Conservation (phyloP, 2,329 filamentous ascomycete species). For the Biscogniauxia sp. region DNA sequence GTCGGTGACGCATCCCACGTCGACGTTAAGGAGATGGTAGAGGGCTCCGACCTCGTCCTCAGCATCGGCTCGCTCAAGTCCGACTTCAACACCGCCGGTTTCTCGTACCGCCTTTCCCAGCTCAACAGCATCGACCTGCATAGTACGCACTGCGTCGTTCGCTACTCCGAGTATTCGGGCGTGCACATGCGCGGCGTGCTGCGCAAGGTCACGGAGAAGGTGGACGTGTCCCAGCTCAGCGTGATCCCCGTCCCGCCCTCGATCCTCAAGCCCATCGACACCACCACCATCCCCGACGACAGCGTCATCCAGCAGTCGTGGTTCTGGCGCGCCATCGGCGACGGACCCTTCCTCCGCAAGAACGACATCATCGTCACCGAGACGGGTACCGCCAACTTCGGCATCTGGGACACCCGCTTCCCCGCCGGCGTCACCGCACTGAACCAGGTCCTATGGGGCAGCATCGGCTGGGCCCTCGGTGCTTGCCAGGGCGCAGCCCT, state of each 20-base stretch:
- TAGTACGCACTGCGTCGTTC: slow-evolving; percentile 68
- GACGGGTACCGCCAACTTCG: slow-evolving; percentile 85
- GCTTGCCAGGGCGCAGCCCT: slow-evolving; percentile 66
- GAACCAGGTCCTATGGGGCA: slow-evolving; percentile 74
- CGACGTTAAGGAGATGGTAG: slow-evolving; percentile 61
- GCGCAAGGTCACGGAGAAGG: slow-evolving; percentile 61
- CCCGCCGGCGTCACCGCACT: slow-evolving; percentile 75
- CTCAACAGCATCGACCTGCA: slow-evolving; percentile 81
- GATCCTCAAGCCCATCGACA: slow-evolving; percentile 47
- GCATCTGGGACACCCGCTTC: slow-evolving; percentile 82
- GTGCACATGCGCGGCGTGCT: slow-evolving; percentile 78
- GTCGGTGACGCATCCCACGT: slow-evolving; percentile 72
- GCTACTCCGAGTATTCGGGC: slow-evolving; percentile 75
- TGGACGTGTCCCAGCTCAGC: slow-evolving; percentile 58
- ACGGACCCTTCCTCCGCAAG: slow-evolving; percentile 59
- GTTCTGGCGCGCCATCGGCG: slow-evolving; percentile 75
- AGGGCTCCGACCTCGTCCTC: slow-evolving; percentile 68
- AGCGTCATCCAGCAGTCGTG: slow-evolving; percentile 64
- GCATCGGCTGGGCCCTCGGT: slow-evolving; percentile 60
- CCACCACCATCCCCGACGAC: slow-evolving; percentile 33
- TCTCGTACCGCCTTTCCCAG: slow-evolving; percentile 74
- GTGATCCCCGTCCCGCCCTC: slow-evolving; percentile 47
- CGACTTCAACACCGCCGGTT: slow-evolving; percentile 81
- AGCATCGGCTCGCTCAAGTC: slow-evolving; percentile 65
- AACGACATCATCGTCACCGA: slow-evolving; percentile 81